These are phyloP conservation scores for Kluyveromyces nonfermentans DNA, from an alignment of 805 yeast species.

Conservation along the genomic window DNA sequence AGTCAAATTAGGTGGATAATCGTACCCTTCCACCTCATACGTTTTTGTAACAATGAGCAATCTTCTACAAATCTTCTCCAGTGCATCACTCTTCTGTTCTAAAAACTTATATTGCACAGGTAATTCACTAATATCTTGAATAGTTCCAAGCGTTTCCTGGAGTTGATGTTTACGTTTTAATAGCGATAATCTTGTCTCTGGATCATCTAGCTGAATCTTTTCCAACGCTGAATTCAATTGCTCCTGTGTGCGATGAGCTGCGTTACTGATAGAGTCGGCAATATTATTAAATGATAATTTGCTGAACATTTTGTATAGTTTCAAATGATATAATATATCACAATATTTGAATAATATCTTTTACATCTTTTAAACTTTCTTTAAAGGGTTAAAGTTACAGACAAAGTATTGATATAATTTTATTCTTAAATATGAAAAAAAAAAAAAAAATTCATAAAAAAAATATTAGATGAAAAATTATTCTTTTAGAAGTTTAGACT, in stretches of 20 bases:
- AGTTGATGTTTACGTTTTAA: conserved; percentile 28
- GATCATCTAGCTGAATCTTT: conserved; percentile 21
- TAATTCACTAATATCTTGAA: conserved; percentile 60
- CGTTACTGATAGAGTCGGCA: conserved; percentile 22
- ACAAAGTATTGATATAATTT: too few relatives aligned
- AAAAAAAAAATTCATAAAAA: too few relatives aligned
- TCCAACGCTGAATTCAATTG: conserved; percentile 21
- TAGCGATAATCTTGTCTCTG: conserved; percentile 23
- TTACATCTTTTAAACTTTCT: too few relatives aligned
- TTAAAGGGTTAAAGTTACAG: too few relatives aligned
- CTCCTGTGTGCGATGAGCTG: conserved; percentile 27
- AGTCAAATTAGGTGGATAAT: conserved; percentile 70
- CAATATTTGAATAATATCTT: too few relatives aligned
- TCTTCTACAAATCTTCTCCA: conserved; percentile 50
- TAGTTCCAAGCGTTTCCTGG: conserved; percentile 53
- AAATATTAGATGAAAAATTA: too few relatives aligned
- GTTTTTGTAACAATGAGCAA: conserved; percentile 46
- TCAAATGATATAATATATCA: not conserved
- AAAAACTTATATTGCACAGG: conserved; percentile 64
- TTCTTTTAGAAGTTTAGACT: too few relatives aligned
- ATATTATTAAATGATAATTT: conserved; percentile 23
- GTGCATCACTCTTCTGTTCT: conserved; percentile 57
- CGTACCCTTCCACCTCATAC: conserved; percentile 67
- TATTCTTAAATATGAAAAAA: too few relatives aligned
- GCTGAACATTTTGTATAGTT: not conserved